Conservation (phyloP, 202 grass and related monocot species). For the Elaeis oleifera region DNA sequence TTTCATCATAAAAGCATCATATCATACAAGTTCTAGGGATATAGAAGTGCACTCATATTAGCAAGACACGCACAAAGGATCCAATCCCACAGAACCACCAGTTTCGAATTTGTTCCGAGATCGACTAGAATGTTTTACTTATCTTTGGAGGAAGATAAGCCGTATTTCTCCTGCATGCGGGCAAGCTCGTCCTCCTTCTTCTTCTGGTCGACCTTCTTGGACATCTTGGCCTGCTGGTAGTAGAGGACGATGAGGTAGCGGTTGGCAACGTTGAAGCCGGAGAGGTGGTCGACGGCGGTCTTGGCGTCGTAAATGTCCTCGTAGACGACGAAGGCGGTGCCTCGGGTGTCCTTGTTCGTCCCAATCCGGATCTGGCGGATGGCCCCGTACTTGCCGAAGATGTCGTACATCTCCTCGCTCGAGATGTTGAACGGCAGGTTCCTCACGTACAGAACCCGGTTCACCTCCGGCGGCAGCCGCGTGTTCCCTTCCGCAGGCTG, state of each 20-base stretch:
- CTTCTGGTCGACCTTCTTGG: constrained; percentile 76
- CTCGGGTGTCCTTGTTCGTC: constrained; percentile 86
- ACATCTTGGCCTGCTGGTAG: constrained; percentile 94
- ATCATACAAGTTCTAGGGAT: too few relatives aligned
- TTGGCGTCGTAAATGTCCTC: constrained; percentile 99
- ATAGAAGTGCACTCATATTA: too few relatives aligned
- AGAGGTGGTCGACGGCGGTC: constrained; percentile 98
- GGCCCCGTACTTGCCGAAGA: constrained; percentile 99
- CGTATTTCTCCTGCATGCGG: constrained; percentile 87
- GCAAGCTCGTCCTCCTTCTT: constrained; percentile 96
- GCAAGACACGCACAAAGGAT: too few relatives aligned
- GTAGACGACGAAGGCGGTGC: constrained; percentile 97
- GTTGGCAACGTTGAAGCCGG: constrained; percentile 99
- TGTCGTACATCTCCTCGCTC: constrained; percentile 99
- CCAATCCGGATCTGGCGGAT: constrained; percentile 97
- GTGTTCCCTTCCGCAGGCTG: constrained; percentile 75
- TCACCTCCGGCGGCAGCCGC: constrained; percentile 90
- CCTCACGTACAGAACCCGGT: constrained; percentile 88
- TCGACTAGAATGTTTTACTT: too few relatives aligned
- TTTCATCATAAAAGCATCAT: too few relatives aligned
- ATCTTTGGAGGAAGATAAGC: constrained; percentile 1
- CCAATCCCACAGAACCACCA: too few relatives aligned
- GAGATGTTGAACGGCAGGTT: constrained; percentile 99
- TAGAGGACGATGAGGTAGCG: constrained; percentile 98
- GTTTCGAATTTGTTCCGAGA: too few relatives aligned